Percentiles rank a stretch among this genome's conserved stretches.
phyloP scores from a whole-genome alignment of 768 basidiomycete genomes.

The Hebeloma cylindrosporum region DNA sequence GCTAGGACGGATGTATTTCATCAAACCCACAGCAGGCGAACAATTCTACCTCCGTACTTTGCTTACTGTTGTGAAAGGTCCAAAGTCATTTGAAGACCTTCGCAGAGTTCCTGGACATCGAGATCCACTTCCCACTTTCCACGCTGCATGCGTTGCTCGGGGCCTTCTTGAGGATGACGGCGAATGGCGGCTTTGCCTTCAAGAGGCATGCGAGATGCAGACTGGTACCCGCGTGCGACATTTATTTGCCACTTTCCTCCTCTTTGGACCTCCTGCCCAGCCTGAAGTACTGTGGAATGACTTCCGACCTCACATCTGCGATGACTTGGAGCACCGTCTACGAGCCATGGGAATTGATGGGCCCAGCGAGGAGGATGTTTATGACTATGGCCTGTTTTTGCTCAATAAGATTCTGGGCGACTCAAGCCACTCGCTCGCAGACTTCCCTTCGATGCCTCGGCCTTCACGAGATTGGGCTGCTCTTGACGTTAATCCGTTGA shows the following conservation, averaged over 20 bases:
- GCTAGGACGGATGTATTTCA: conserved; percentile 42
- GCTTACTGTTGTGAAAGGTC: conserved; percentile 38
- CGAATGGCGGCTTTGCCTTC: conserved; percentile 43
- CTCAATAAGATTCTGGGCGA: conserved; percentile 26
- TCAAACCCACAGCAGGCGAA: conserved; percentile 36
- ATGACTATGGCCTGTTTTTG: conserved; percentile 41
- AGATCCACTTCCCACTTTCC: conserved; percentile 27
- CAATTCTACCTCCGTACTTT: conserved; percentile 41
- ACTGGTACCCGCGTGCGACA: conserved; percentile 34
- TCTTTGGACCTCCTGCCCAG: conserved; percentile 25
- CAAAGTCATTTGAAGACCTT: conserved; percentile 28
- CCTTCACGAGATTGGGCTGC: conserved; percentile 27
- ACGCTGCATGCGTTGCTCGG: conserved; percentile 39
- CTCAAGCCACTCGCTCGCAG: conserved; percentile 22
- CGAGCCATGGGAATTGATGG: conserved; percentile 8
- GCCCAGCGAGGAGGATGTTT: conserved; percentile 32
- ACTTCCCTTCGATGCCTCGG: conserved; percentile 34
- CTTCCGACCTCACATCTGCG: conserved; percentile 38
- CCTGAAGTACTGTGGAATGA: conserved; percentile 39
- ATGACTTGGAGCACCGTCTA: conserved; percentile 35
- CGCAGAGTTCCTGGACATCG: conserved; percentile 20
- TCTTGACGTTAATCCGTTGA: conserved; percentile 23
- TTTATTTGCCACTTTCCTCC: conserved; percentile 41
- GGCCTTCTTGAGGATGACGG: conserved; percentile 49
- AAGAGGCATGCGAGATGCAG: conserved; percentile 35